Evolutionary conservation across 768 basidiomycete genomes (phyloP).

Genomic region (Boletus coccyginus): DNA sequence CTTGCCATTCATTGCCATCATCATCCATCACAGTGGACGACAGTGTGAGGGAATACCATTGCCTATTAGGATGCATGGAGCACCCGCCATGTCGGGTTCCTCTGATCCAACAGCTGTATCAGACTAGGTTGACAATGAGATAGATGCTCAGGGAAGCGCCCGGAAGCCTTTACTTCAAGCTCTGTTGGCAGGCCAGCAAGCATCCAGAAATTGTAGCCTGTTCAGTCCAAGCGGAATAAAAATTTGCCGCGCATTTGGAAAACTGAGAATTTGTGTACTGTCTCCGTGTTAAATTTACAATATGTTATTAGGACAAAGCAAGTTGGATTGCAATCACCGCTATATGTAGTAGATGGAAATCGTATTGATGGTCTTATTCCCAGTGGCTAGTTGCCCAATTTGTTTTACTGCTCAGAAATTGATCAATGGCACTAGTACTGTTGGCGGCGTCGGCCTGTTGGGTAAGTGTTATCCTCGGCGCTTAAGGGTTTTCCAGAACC

Average conservation of each 20-base stretch:
- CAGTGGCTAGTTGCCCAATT: slow-evolving; percentile 26
- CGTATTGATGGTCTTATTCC: slow-evolving; percentile 4
- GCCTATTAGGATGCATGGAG: neutral
- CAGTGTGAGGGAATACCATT: neutral
- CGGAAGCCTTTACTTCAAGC: too few relatives aligned
- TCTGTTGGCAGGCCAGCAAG: neutral
- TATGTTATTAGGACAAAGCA: neutral
- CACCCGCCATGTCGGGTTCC: too few relatives aligned
- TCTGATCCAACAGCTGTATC: neutral
- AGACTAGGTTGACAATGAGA: neutral
- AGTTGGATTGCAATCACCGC: too few relatives aligned
- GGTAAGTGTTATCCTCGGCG: slow-evolving; percentile 30
- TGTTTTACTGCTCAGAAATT: slow-evolving; percentile 28
- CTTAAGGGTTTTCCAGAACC: slow-evolving; percentile 29
- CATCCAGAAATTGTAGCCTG: neutral
- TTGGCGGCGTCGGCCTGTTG: slow-evolving; percentile 23
- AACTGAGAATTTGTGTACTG: too few relatives aligned
- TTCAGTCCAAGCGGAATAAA: too few relatives aligned
- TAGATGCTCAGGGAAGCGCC: neutral
- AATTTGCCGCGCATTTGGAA: neutral
- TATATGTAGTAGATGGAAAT: neutral
- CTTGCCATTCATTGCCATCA: slow-evolving; percentile 5
- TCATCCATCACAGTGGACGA: neutral
- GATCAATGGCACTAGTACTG: slow-evolving; percentile 30
- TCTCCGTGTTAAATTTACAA: neutral